These are phyloP conservation scores for Glycine soja DNA, from an alignment of 306 rosid species.

Conservation along the genomic window DNA sequence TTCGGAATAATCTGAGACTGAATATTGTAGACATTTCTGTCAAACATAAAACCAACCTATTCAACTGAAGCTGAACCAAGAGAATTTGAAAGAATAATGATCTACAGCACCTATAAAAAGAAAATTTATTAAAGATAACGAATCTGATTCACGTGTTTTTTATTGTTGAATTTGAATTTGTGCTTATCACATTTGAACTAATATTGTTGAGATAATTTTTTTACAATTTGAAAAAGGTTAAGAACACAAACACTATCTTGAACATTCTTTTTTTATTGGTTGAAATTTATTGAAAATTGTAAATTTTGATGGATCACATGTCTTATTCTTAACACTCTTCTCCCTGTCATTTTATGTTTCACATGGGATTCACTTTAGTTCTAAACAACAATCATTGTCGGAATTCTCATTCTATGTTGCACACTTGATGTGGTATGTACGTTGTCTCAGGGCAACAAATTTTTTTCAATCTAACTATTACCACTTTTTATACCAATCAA, in stretches of 20 bases:
- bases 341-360: too few species aligned
- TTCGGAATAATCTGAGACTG: constrained; percentile 35
- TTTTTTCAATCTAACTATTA: too few species aligned
- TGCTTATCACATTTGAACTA: background rate
- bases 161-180: background rate
- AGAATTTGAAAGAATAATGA: constrained; percentile 15
- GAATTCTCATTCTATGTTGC: background rate
- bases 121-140: background rate
- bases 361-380: too few species aligned
- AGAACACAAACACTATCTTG: too few species aligned
- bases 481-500: too few species aligned
- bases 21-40: background rate
- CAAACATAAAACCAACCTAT: constrained; percentile 14
- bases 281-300: too few species aligned
- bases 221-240: too few species aligned
- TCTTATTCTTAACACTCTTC: too few species aligned
- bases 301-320: too few species aligned
- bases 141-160: background rate
- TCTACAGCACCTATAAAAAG: background rate
- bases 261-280: too few species aligned
- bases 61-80: constrained; percentile 6
- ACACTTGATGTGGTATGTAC: background rate
- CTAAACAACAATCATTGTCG: too few species aligned
- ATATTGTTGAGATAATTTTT: background rate
- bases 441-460: background rate